These are phyloP conservation scores for Curvularia spicifera DNA, from an alignment of 2,329 filamentous ascomycete genomes.

Conservation along the genomic window DNA sequence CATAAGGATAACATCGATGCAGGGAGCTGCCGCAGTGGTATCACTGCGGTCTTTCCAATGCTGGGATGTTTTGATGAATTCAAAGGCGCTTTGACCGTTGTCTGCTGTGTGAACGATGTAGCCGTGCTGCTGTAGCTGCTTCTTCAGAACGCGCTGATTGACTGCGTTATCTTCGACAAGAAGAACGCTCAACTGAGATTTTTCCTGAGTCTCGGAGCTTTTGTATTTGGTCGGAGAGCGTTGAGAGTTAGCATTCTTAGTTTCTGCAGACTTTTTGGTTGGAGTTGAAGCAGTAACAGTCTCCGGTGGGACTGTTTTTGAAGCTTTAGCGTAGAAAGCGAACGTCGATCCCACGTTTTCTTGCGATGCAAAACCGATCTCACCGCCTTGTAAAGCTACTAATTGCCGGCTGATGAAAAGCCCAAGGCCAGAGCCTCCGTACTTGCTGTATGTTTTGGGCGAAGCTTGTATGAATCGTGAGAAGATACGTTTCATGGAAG, in stretches of 20 bases:
- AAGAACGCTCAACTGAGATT: slow-evolving; percentile 12
- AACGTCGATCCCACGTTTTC: slow-evolving; percentile 31
- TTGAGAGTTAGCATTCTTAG: background rate
- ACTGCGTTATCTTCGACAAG: slow-evolving; percentile 44
- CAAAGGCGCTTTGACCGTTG: slow-evolving; percentile 36
- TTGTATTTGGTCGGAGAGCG: background rate
- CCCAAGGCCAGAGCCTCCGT: slow-evolving; percentile 29
- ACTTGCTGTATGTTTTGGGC: slow-evolving; percentile 33
- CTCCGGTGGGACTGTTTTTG: background rate
- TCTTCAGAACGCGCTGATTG: slow-evolving; percentile 37
- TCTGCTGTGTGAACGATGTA: slow-evolving; percentile 33
- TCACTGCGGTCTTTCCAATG: background rate
- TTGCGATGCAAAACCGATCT: slow-evolving; percentile 31
- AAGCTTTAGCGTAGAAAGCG: slow-evolving; percentile 31
- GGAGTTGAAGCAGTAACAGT: background rate
- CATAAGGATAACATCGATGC: slow-evolving; percentile 23
- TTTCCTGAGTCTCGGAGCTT: background rate
- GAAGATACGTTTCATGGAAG: slow-evolving; percentile 22
- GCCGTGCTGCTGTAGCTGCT: slow-evolving; percentile 31
- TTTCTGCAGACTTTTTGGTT: background rate
- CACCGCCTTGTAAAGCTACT: slow-evolving; percentile 31
- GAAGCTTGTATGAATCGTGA: slow-evolving; percentile 32
- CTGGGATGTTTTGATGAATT: slow-evolving; percentile 16
- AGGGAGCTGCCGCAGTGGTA: background rate
- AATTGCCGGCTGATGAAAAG: slow-evolving; percentile 35